A percentile compares a stretch with the other conserved stretches of the same genome.
These are phyloP conservation scores for Cryomyces minteri DNA, from an alignment of 495 filamentous ascomycete species.

Conservation along the genomic window DNA sequence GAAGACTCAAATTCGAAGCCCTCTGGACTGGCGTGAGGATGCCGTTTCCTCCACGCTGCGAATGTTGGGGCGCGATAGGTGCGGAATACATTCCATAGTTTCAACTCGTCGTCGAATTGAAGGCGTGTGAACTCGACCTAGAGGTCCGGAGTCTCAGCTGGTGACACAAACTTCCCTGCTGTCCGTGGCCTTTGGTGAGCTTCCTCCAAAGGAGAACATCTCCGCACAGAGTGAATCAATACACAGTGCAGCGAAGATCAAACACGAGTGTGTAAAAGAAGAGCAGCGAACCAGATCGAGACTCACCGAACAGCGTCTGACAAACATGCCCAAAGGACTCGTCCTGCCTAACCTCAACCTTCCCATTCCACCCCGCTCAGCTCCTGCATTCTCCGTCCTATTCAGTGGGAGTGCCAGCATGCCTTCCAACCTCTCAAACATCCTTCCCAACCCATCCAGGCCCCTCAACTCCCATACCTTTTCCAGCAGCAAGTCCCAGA, in stretches of 20 bases:
- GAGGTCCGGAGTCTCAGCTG: not conserved
- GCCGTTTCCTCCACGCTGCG: constrained; percentile 39
- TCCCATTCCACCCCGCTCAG: too few relatives aligned
- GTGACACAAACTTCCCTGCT: not conserved
- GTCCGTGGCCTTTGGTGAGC: constrained; percentile 2
- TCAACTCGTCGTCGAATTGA: constrained; percentile 56
- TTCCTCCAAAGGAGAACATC: too few relatives aligned
- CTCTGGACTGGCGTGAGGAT: constrained; percentile 2
- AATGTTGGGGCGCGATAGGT: constrained; percentile 62
- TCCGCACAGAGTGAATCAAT: too few relatives aligned
- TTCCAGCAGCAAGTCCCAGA: constrained; percentile 73
- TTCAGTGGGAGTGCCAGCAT: not conserved
- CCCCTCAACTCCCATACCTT: constrained; percentile 76
- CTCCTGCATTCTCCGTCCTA: too few relatives aligned
- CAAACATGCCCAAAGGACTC: too few relatives aligned
- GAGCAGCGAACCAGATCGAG: too few relatives aligned
- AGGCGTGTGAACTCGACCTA: constrained; percentile 28
- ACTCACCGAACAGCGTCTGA: too few relatives aligned
- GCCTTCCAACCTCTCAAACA: constrained; percentile 15
- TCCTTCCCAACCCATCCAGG: constrained; percentile 42
- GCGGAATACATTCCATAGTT: constrained; percentile 64
- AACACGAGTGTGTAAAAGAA: too few relatives aligned
- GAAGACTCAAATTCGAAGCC: not conserved
- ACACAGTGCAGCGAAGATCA: too few relatives aligned
- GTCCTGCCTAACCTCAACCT: too few relatives aligned